phyloP scores from a whole-genome alignment of 1,284 basidiomycete genomes.

The Sporisorium exsertum region DNA sequence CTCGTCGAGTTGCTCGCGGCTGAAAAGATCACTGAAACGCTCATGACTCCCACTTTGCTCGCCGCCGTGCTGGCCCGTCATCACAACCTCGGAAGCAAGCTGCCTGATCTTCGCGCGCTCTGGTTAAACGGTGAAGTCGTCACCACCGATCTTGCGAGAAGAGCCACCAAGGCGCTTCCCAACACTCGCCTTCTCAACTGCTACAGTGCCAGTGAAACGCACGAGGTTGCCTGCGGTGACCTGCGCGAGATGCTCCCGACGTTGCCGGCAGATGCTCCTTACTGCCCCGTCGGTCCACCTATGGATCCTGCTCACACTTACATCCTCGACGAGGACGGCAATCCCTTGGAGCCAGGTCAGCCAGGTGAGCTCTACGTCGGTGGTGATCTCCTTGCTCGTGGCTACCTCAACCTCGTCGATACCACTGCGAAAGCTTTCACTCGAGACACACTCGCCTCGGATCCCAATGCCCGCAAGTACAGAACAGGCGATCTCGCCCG shows the following conservation, averaged over 20 bases:
- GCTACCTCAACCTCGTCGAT: constrained; percentile 66
- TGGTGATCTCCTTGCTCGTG: constrained; percentile 63
- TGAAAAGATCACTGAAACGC: constrained; percentile 65
- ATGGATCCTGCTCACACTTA: constrained; percentile 61
- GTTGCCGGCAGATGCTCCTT: constrained; percentile 27
- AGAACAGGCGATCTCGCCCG: constrained; percentile 67
- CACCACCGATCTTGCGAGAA: constrained; percentile 61
- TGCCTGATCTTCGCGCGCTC: constrained; percentile 61
- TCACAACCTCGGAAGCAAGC: constrained; percentile 37
- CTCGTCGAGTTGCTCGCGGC: constrained; percentile 60
- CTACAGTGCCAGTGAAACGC: constrained; percentile 68
- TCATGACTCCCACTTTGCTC: constrained; percentile 68
- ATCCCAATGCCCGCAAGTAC: constrained; percentile 58
- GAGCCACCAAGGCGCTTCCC: constrained; percentile 64
- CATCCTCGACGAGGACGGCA: constrained; percentile 62
- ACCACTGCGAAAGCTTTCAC: constrained; percentile 65
- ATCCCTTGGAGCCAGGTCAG: constrained; percentile 52
- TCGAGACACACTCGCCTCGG: constrained; percentile 36
- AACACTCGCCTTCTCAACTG: constrained; percentile 63
- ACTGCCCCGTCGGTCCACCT: constrained; percentile 65
- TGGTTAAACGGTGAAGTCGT: constrained; percentile 69
- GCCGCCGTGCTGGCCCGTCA: constrained; percentile 65
- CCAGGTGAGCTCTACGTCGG: constrained; percentile 67
- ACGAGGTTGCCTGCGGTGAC: constrained; percentile 67
- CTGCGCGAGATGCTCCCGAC: constrained; percentile 45